Evolutionary conservation across 257 asterid genomes (phyloP).

Genomic region (Solanum lignicaule): DNA sequence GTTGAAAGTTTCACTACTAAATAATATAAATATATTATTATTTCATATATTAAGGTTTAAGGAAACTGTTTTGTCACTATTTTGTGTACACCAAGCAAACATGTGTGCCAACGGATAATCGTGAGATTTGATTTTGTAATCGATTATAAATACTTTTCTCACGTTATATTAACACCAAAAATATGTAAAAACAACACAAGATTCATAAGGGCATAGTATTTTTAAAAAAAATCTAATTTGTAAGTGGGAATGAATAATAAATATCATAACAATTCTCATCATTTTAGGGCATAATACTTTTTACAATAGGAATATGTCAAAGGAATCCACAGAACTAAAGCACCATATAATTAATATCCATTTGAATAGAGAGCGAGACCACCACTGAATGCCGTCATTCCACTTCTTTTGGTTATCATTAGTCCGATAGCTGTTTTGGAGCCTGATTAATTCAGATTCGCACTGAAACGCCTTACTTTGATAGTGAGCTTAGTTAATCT

Average conservation of each 20-base stretch:
- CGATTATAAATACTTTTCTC: neutral
- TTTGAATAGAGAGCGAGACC: too few species aligned
- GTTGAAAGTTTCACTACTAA: neutral
- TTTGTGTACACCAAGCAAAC: neutral
- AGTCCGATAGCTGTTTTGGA: rapidly evolving
- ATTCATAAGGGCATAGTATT: too few species aligned
- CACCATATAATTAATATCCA: too few species aligned
- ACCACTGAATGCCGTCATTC: neutral
- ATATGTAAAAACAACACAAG: neutral
- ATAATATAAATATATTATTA: neutral
- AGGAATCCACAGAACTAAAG: too few species aligned
- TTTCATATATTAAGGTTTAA: neutral
- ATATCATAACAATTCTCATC: too few species aligned
- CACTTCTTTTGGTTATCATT: neutral
- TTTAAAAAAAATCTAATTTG: too few species aligned
- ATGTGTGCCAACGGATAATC: neutral
- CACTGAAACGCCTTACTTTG: neutral
- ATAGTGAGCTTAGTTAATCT: neutral
- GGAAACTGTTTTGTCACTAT: neutral
- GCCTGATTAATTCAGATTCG: too few species aligned
- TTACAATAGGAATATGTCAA: neutral
- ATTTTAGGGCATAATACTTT: neutral
- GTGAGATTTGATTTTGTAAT: neutral
- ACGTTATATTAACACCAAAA: neutral
- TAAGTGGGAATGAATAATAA: too few species aligned